Percentiles rank a stretch among this genome's conserved stretches.
Evolutionary conservation across 257 asterid species (phyloP).

Genomic region (Solanum sejunctum): DNA sequence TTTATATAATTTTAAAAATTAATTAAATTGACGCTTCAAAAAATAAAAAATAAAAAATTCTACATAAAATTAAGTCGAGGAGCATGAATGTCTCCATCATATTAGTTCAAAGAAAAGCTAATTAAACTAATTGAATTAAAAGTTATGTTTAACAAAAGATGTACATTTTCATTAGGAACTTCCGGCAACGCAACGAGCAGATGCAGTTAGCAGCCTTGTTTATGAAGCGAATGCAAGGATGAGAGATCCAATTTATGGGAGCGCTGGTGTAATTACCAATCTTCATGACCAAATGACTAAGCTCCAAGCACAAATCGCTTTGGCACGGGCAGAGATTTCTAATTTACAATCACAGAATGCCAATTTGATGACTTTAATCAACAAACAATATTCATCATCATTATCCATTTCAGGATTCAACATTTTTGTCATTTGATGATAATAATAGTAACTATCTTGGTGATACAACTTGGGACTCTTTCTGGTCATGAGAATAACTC

Average conservation of each 20-base stretch:
- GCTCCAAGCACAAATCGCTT: constrained; percentile 13
- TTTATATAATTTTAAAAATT: neutral
- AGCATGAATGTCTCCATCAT: neutral
- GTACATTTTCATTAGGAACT: constrained; percentile 1
- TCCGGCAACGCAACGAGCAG: constrained; percentile 6
- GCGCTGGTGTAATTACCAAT: constrained; percentile 3
- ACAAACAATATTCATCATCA: neutral
- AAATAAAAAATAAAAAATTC: neutral
- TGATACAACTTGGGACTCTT: neutral
- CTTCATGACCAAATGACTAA: constrained; percentile 10
- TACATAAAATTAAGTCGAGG: too few relatives aligned
- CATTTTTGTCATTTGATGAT: neutral
- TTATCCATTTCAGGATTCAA: neutral
- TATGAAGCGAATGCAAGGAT: constrained; percentile 6
- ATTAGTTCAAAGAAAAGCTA: neutral
- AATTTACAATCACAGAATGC: constrained; percentile 11
- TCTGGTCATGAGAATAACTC: neutral
- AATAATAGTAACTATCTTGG: neutral
- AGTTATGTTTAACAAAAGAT: neutral
- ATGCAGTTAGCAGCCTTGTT: constrained; percentile 16
- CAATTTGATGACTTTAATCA: neutral
- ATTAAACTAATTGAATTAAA: neutral
- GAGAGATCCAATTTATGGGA: constrained; percentile 21
- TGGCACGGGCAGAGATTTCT: constrained; percentile 8
- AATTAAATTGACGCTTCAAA: neutral